Base-by-base conservation (phyloP, 2,329 filamentous ascomycete genomes). In the Pseudonectria buxi region DNA sequence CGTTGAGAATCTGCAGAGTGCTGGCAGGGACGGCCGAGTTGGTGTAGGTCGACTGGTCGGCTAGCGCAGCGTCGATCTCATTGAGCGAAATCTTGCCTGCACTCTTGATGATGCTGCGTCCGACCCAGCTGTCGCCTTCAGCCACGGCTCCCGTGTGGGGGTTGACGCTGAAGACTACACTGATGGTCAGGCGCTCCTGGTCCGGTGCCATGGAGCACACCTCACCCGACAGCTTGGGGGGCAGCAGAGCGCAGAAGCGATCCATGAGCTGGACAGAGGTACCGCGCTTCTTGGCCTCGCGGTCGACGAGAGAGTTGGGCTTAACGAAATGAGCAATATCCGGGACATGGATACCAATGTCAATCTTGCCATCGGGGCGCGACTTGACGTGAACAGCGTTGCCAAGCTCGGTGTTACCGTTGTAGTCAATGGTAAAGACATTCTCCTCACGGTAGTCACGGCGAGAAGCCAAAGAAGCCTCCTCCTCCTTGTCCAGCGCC, bases 321-420 rank as follows among this genome's bases (percentile, higher is more conserved):
- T 96, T 96, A 60, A 98, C 86, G 58, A 98, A 98, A 65, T 98
- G 87, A 42, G 92, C 83, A 49, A 96, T 83, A 62, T 98, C 92
- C 24, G 90, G 81, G 56, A 98, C 86, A 64, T 98, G 92, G 38
- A 96, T 79, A 66, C 89, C 92, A 50, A 98, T 84, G 59, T 98
- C 90, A 45, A 95, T 81, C 62, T 86, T 84, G 55, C 86, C 88
- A 61, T 95, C 85, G 11, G 76, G 68, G 36, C 87, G 76, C 26
- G 80, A 75, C 69, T 94, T 95, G 65, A 95, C 77, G 56, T 98
- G 92, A 49, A 96, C 78, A 25, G 89, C 92, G 64, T 94, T 87
- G 54, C 94, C 88, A 7, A 96, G 76, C 57, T 95, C 87, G 50
- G 86, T 81, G 33, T 84, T 83, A 36, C 88, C 86, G 47, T 88